These are phyloP conservation scores for Exophiala sideris DNA, from an alignment of 2,329 filamentous ascomycete genomes.

Conservation along the genomic window DNA sequence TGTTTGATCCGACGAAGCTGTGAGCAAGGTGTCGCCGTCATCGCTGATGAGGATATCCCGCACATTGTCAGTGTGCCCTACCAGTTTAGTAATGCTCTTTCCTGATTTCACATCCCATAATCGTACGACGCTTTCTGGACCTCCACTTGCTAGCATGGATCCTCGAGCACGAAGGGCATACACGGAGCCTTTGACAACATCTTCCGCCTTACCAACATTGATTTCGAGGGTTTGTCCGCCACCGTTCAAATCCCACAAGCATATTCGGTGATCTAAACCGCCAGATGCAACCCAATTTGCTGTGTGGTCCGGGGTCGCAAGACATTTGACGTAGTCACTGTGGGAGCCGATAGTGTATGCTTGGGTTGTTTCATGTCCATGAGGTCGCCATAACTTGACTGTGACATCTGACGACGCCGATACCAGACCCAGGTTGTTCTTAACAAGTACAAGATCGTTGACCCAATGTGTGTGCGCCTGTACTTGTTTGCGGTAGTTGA, in stretches of 20 bases:
- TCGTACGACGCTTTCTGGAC: constrained; percentile 87
- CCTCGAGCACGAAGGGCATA: constrained; percentile 82
- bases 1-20: constrained; percentile 91
- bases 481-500: constrained; percentile 59
- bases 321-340: constrained; percentile 92
- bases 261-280: constrained; percentile 87
- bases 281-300: constrained; percentile 90
- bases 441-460: constrained; percentile 81
- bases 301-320: constrained; percentile 70
- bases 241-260: constrained; percentile 88
- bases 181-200: constrained; percentile 88
- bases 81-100: constrained; percentile 90
- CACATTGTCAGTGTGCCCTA: constrained; percentile 93
- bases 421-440: constrained; percentile 74
- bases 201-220: constrained; percentile 66
- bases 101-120: constrained; percentile 89
- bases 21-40: constrained; percentile 85
- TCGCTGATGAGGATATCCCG: constrained; percentile 86
- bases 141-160: constrained; percentile 82
- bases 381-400: constrained; percentile 87
- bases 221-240: constrained; percentile 83
- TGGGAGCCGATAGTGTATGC: constrained; percentile 81
- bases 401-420: constrained; percentile 92
- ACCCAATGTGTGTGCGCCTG: constrained; percentile 94
- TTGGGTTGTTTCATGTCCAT: constrained; percentile 57